Evolutionary conservation across 345 rosid genomes (phyloP).

Genomic region (Noccaea caerulescens): DNA sequence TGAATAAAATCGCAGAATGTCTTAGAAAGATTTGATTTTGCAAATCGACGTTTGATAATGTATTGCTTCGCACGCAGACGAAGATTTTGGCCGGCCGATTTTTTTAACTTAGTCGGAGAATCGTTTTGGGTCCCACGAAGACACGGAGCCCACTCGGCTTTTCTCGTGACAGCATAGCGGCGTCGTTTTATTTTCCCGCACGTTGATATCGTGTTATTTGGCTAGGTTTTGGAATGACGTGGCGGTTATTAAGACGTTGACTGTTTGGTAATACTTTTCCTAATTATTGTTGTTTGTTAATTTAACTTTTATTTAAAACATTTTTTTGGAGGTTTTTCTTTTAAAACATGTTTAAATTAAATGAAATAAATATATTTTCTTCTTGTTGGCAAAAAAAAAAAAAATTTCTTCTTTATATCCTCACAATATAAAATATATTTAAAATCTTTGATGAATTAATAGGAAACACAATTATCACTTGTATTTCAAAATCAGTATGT

Average conservation of each 20-base stretch:
- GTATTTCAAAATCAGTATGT: no score
- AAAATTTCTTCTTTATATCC: no score
- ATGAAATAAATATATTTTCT: no score
- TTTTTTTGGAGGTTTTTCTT: no score
- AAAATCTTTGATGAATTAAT: no score
- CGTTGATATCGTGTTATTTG: background rate
- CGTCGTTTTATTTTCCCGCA: background rate
- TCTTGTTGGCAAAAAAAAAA: no score
- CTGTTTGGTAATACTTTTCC: background rate
- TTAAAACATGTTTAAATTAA: no score
- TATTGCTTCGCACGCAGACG: conserved; percentile 14
- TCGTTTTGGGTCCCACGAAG: background rate
- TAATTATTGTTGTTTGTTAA: background rate
- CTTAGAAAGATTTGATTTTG: background rate
- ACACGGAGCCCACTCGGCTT: background rate
- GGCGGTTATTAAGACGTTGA: background rate
- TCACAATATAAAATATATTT: no score
- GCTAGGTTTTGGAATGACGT: background rate
- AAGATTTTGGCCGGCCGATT: conserved; percentile 13
- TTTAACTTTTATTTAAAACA: background rate
- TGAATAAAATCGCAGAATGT: background rate
- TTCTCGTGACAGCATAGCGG: background rate
- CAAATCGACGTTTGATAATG: background rate
- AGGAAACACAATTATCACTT: no score
- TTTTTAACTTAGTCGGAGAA: background rate